phyloP scores from a whole-genome alignment of 2,329 filamentous ascomycete genomes.

The Hymenoscyphus occultus region DNA sequence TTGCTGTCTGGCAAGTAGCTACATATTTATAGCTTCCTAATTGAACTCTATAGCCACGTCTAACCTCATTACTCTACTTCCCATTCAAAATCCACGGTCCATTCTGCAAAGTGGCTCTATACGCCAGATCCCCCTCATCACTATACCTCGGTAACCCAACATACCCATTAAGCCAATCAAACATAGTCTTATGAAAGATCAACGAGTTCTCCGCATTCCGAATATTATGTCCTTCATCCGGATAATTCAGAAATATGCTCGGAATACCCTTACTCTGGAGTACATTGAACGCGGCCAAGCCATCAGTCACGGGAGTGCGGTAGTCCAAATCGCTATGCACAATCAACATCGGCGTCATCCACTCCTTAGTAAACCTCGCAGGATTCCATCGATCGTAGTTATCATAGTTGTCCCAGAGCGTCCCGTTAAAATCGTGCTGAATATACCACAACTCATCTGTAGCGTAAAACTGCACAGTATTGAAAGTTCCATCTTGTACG shows the following conservation, averaged over 20 bases:
- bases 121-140: conserved; percentile 11
- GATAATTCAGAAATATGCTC: conserved; percentile 61
- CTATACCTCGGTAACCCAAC: conserved; percentile 19
- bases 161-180: conserved; percentile 64
- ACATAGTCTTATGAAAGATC: conserved; percentile 80
- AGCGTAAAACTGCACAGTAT: conserved; percentile 46
- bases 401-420: conserved; percentile 56
- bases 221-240: conserved; percentile 73
- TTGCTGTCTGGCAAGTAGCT: too few species aligned
- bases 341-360: conserved; percentile 81
- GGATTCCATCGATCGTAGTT: conserved; percentile 69
- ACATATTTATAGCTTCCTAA: too few species aligned
- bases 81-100: conserved; percentile 21
- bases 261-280: conserved; percentile 55
- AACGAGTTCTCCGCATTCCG: conserved; percentile 85
- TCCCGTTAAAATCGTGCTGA: conserved; percentile 62
- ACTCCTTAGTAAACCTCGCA: conserved; percentile 59
- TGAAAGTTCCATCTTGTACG: conserved; percentile 24
- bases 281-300: conserved; percentile 58
- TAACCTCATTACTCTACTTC: too few species aligned
- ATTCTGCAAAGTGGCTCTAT: conserved; percentile 21
- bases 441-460: conserved; percentile 67
- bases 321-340: conserved; percentile 91
- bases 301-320: conserved; percentile 76
- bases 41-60: too few species aligned